Evolutionary conservation across 2,329 filamentous ascomycete genomes (phyloP).

Genomic region (Neofusicoccum sp.): DNA sequence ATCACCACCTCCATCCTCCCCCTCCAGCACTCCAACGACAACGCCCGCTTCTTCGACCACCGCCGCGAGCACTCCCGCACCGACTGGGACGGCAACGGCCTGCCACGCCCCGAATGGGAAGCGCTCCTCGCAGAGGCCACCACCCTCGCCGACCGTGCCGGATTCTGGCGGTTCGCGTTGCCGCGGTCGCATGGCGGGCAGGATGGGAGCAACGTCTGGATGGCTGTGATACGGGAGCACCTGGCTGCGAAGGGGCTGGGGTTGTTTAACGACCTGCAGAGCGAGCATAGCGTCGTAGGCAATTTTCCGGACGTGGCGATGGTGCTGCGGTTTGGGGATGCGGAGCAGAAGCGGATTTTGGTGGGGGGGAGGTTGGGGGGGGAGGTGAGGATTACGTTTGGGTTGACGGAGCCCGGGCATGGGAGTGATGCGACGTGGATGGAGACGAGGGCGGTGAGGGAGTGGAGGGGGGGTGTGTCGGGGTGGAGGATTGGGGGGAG

Average conservation of each 20-base stretch:
- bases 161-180: slow-evolving; percentile 60
- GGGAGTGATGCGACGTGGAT: slow-evolving; percentile 64
- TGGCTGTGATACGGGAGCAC: slow-evolving; percentile 62
- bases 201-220: slow-evolving; percentile 59
- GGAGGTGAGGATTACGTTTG: slow-evolving; percentile 59
- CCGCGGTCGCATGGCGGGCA: slow-evolving; percentile 57
- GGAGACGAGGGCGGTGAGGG: slow-evolving; percentile 52
- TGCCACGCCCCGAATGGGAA: slow-evolving; percentile 61
- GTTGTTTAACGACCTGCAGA: slow-evolving; percentile 63
- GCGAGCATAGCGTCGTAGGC: slow-evolving; percentile 61
- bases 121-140: slow-evolving; percentile 50
- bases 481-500: slow-evolving; percentile 57
- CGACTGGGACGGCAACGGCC: slow-evolving; percentile 57
- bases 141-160: slow-evolving; percentile 56
- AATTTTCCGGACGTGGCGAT: slow-evolving; percentile 64
- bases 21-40: slow-evolving; percentile 56
- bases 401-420: slow-evolving; percentile 61
- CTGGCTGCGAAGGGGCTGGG: slow-evolving; percentile 59
- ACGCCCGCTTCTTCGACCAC: slow-evolving; percentile 65
- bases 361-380: slow-evolving; percentile 55
- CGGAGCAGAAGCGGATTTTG: slow-evolving; percentile 53
- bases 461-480: slow-evolving; percentile 42
- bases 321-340: slow-evolving; percentile 59
- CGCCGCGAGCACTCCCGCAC: slow-evolving; percentile 62
- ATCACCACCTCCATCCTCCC: slow-evolving; percentile 55